phyloP scores from a whole-genome alignment of 1,139 yeast species.

The Sugiyamaella xylanicola region DNA sequence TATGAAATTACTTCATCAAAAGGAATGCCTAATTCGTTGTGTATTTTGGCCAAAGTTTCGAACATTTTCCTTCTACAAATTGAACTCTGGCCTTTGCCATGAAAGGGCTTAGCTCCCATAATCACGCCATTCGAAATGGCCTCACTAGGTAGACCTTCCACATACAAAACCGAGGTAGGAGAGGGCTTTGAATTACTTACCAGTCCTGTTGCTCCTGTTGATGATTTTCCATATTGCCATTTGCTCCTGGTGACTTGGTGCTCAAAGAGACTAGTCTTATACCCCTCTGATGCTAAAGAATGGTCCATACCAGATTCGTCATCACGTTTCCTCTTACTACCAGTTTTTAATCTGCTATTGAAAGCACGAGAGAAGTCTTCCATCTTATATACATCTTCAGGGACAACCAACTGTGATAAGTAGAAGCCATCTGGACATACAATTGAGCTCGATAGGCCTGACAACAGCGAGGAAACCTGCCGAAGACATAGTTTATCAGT shows the following conservation, averaged over 20 bases:
- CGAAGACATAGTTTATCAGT: conserved; percentile 75
- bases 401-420: conserved; percentile 59
- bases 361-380: conserved; percentile 52
- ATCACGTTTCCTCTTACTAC: neutral
- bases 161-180: conserved; percentile 31
- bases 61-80: conserved; percentile 30
- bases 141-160: conserved; percentile 28
- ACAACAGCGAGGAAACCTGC: conserved; percentile 64
- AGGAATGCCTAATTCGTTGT: neutral
- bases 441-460: conserved; percentile 50
- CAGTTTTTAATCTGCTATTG: conserved; percentile 22
- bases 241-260: conserved; percentile 23
- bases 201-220: neutral
- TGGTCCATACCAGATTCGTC: neutral
- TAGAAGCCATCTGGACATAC: conserved; percentile 48
- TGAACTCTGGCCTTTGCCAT: conserved; percentile 33
- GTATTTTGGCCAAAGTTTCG: conserved; percentile 18
- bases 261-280: conserved; percentile 18
- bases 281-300: neutral
- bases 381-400: conserved; percentile 41
- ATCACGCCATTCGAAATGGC: conserved; percentile 40
- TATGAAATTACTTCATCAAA: conserved; percentile 22
- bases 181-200: conserved; percentile 28
- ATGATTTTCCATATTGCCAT: conserved; percentile 25
- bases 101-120: conserved; percentile 40